phyloP scores from a whole-genome alignment of 257 asterid genomes.

The Avicennia marina region DNA sequence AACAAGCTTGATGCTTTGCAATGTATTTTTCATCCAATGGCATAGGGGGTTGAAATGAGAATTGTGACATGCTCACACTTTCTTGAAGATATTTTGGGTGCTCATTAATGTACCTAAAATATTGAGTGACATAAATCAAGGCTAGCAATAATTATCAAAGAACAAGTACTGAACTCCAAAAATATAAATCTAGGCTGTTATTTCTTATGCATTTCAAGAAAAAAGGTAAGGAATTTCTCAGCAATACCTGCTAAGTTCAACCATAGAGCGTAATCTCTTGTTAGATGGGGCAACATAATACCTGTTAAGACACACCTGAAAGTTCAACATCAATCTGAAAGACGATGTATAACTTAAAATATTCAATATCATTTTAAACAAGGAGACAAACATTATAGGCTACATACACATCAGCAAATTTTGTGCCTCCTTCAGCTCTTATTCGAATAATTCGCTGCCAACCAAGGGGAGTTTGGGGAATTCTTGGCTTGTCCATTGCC shows the following conservation, averaged over 20 bases:
- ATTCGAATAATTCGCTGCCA: too few relatives aligned
- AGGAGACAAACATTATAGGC: too few relatives aligned
- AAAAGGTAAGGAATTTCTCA: not conserved
- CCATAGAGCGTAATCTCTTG: constrained; percentile 34
- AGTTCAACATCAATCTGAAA: not conserved
- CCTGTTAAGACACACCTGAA: constrained; percentile 10
- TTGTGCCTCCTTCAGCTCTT: too few relatives aligned
- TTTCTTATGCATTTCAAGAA: not conserved
- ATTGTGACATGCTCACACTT: constrained; percentile 36
- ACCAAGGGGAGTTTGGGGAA: too few relatives aligned
- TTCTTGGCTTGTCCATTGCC: too few relatives aligned
- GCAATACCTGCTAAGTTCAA: constrained; percentile 28
- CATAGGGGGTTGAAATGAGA: constrained; percentile 66
- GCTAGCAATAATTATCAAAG: not conserved
- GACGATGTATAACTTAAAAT: too few relatives aligned
- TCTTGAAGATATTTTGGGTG: constrained; percentile 38
- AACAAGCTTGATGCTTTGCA: constrained; percentile 40
- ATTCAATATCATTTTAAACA: too few relatives aligned
- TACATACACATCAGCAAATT: too few relatives aligned
- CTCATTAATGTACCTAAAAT: constrained; percentile 48
- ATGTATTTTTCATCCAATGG: constrained; percentile 53
- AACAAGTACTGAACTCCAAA: not conserved
- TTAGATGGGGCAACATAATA: constrained; percentile 34
- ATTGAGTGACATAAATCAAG: not conserved
- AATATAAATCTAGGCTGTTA: not conserved